phyloP scores from a whole-genome alignment of 225 moss, liverwort and hornwort genomes.

The Climacium dendroides region DNA sequence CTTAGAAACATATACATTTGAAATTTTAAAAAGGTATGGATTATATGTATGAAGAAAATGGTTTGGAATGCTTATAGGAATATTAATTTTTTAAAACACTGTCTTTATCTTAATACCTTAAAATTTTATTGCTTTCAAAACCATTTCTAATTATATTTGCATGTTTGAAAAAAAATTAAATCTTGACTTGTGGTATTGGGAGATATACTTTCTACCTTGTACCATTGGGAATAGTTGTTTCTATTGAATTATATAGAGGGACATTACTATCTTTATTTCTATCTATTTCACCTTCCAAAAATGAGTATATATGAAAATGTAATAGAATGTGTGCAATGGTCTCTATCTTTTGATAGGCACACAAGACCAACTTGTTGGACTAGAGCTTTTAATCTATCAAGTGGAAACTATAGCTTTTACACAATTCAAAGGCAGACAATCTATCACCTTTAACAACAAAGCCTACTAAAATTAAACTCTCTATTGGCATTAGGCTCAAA shows the following conservation, averaged over 20 bases:
- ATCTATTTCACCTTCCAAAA: not conserved
- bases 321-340: not conserved
- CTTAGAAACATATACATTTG: not conserved
- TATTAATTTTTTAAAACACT: not conserved
- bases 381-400: rapidly evolving
- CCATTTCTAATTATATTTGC: not conserved
- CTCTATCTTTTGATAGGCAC: not conserved
- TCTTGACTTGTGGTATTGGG: not conserved
- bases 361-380: too few relatives aligned
- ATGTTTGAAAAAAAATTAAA: not conserved
- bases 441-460: not conserved
- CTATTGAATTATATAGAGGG: not conserved
- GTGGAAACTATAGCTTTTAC: not conserved
- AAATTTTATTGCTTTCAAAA: not conserved
- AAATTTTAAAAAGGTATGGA: not conserved
- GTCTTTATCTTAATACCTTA: not conserved
- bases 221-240: not conserved
- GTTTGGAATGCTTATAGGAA: rapidly evolving
- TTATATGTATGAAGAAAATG: not conserved
- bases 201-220: not conserved
- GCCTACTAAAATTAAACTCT: not conserved
- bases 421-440: not conserved
- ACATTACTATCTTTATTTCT: not conserved
- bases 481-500: not conserved
- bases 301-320: not conserved